These are phyloP conservation scores for Pseudopithomyces maydicus DNA, from an alignment of 2,329 filamentous ascomycete genomes.

Conservation along the genomic window DNA sequence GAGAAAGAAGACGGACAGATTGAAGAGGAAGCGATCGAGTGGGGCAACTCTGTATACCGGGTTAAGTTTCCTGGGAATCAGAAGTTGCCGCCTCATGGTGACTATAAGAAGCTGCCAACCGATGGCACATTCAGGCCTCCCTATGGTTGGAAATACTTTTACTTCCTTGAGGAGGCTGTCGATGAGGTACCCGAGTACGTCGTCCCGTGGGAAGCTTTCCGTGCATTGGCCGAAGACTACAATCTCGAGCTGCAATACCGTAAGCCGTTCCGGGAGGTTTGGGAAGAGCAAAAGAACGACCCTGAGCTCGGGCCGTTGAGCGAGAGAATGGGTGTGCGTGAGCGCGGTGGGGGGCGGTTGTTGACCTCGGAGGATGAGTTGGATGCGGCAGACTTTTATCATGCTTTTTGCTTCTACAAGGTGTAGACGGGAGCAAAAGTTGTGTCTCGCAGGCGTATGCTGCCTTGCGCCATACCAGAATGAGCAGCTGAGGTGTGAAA, in stretches of 20 bases:
- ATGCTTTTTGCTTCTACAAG: conserved; percentile 97
- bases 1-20: conserved; percentile 53
- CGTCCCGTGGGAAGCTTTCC: conserved; percentile 97
- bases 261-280: conserved; percentile 87
- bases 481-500: no score
- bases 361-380: conserved; percentile 84
- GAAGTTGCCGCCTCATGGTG: not conserved
- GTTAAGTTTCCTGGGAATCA: conserved; percentile 78
- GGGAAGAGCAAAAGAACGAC: conserved; percentile 89
- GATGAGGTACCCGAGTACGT: conserved; percentile 97
- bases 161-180: conserved; percentile 93
- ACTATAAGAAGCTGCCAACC: conserved; percentile 65
- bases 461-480: not conserved
- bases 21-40: conserved; percentile 63
- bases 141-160: conserved; percentile 97
- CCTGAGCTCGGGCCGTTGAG: conserved; percentile 79
- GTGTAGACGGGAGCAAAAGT: conserved; percentile 56
- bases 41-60: conserved; percentile 92
- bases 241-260: conserved; percentile 95
- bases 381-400: conserved; percentile 83
- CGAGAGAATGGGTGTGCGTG: conserved; percentile 93
- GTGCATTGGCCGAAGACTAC: conserved; percentile 92
- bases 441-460: not conserved
- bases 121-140: conserved; percentile 93
- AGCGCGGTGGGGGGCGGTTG: conserved; percentile 67